These are phyloP conservation scores for Viridothelium virens DNA, from an alignment of 495 filamentous ascomycete genomes.

Conservation along the genomic window DNA sequence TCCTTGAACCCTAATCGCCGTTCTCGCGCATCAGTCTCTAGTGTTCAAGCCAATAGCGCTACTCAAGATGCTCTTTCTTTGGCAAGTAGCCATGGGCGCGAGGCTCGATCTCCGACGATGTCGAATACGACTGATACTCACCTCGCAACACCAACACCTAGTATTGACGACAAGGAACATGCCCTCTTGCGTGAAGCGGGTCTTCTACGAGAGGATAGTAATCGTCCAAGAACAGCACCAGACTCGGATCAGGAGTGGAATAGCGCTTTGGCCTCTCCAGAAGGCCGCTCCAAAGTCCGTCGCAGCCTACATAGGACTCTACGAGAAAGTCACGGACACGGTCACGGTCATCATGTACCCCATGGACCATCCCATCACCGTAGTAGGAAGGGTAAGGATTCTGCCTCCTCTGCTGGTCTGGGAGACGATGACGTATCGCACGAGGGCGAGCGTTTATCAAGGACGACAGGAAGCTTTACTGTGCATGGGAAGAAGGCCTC, in stretches of 20 bases:
- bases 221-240: constrained; percentile 34
- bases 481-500: constrained; percentile 98
- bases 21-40: constrained; percentile 26
- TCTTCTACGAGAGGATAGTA: constrained; percentile 40
- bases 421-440: constrained; percentile 9
- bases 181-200: constrained; percentile 44
- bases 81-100: neutral
- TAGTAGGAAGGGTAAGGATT: constrained; percentile 66
- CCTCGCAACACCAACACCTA: constrained; percentile 34
- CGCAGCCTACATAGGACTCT: constrained; percentile 93
- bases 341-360: constrained; percentile 33
- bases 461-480: constrained; percentile 80
- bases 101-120: constrained; percentile 10
- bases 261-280: constrained; percentile 20
- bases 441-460: constrained; percentile 46
- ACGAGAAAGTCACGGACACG: constrained; percentile 62
- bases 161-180: constrained; percentile 43
- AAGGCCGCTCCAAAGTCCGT: constrained; percentile 53
- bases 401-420: constrained; percentile 10
- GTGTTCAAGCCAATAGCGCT: constrained; percentile 21
- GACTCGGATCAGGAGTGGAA: constrained; percentile 27
- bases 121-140: constrained; percentile 31
- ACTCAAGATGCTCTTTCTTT: constrained; percentile 19
- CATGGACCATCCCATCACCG: constrained; percentile 36
- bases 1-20: constrained; percentile 15